Evolutionary conservation across 192 early-diverging fungal genomes (phyloP), one percentile per base, ranked within the genome.

Genomic region (Coemansia sp.): DNA sequence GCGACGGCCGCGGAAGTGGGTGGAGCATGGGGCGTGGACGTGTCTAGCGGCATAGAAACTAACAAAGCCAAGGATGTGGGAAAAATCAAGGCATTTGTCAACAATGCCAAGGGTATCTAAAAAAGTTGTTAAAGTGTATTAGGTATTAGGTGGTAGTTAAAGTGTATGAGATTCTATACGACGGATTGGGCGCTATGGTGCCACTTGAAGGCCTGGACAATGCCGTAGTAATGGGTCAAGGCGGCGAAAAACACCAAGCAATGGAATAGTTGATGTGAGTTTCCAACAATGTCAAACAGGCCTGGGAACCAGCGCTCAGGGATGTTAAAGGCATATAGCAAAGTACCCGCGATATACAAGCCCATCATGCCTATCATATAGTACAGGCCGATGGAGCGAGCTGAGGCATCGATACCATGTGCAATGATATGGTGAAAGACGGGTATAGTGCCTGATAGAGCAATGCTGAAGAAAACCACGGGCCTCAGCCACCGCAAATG

Each of bases 181-280:
- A 79, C 60, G 9, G 71, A 67, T 59, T 79, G 77, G 13, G 77
- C 77, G 31, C 73, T 69, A 36, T 84, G 82, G 74, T 79, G 73
- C 73, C 70, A 84, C 62, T 70, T 73, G 69, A 84, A 79, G 14
- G 88, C 87, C 66, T 85, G 82, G 31, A 85, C 84, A 7, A 92
- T 85, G 39, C 90, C 93, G 69, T 86, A 69, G 66, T 89, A 93
- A 63, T 94, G 93, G 26, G 81, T 70, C n/a, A 89, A n/a, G 9
- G 92, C 88, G 10, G 91, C 95, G 9, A 86, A 62, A 24, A 96
- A 85, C 9, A 95, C 93, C 51, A 90, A 85, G 21, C 91, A 51
- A 71, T 98, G 95, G 73, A 94, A 98, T 42, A 98, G 93, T 83
- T 98, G 95, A 73, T 95, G 95, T n/a, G 91, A 93, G 79, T 85